These are phyloP conservation scores for Mucor racemosus DNA, from an alignment of 371 early-diverging fungal genomes.

Conservation along the genomic window DNA sequence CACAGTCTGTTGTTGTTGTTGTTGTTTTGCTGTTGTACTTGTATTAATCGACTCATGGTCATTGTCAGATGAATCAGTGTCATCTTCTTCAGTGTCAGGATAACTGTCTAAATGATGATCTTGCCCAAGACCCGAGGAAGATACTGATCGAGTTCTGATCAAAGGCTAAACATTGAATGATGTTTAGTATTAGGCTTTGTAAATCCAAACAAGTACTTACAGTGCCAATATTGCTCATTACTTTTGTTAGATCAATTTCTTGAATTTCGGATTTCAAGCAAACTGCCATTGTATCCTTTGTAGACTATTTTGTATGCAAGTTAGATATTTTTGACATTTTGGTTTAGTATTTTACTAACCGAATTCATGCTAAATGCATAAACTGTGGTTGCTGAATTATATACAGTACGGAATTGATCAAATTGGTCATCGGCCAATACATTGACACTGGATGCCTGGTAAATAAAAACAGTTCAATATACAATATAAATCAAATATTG, in stretches of 20 bases:
- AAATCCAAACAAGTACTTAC: constrained; percentile 9
- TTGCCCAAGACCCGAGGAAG: constrained; percentile 31
- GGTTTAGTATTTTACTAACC: constrained; percentile 26
- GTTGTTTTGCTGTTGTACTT: constrained; percentile 5
- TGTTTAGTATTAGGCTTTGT: neutral
- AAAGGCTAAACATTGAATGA: constrained; percentile 17
- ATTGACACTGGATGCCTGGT: constrained; percentile 28
- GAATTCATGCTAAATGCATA: constrained; percentile 46
- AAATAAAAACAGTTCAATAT: too few species aligned
- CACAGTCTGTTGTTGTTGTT: neutral
- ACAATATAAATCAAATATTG: too few species aligned
- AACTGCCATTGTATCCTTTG: constrained; percentile 48
- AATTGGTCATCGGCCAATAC: constrained; percentile 33
- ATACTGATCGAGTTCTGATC: constrained; percentile 35
- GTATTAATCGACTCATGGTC: constrained; percentile 23
- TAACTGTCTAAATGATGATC: constrained; percentile 42
- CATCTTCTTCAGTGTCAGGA: constrained; percentile 62
- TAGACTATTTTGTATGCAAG: constrained; percentile 14
- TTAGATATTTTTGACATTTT: neutral
- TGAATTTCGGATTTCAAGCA: constrained; percentile 62
- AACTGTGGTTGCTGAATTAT: constrained; percentile 39
- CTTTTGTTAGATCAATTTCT: constrained; percentile 54
- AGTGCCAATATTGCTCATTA: constrained; percentile 19
- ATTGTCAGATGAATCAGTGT: constrained; percentile 39
- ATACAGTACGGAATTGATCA: constrained; percentile 34